Percentiles rank a stretch among this genome's conserved stretches.
phyloP scores from a whole-genome alignment of 2,329 filamentous ascomycete species.

The Alternaria atra region DNA sequence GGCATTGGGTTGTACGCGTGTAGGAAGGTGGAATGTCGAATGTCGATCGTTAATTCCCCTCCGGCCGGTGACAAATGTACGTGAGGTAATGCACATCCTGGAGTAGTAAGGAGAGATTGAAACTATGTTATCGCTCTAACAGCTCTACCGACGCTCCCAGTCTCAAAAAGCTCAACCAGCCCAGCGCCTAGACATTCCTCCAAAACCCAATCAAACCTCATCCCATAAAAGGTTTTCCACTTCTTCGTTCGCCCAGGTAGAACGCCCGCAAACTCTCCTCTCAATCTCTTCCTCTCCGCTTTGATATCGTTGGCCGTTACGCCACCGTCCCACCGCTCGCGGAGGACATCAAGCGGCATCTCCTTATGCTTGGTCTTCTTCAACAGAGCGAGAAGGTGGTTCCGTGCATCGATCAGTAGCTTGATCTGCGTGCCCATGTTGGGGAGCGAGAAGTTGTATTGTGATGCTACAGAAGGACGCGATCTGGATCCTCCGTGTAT shows the following conservation, averaged over 20 bases:
- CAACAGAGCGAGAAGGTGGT: constrained; percentile 69
- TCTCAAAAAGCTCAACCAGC: constrained; percentile 77
- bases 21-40: not conserved
- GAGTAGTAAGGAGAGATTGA: not conserved
- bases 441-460: constrained; percentile 69
- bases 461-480: constrained; percentile 17
- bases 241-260: constrained; percentile 70
- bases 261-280: constrained; percentile 66
- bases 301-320: constrained; percentile 58
- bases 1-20: not conserved
- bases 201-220: constrained; percentile 76
- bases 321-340: constrained; percentile 76
- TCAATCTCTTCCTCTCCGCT: constrained; percentile 59
- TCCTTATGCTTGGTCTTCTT: constrained; percentile 69
- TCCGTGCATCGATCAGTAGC: constrained; percentile 68
- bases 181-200: constrained; percentile 76
- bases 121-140: constrained; percentile 51
- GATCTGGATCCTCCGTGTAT: constrained; percentile 66
- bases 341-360: constrained; percentile 67
- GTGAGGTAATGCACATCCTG: not conserved
- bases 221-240: constrained; percentile 75
- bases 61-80: not conserved
- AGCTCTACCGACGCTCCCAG: constrained; percentile 74
- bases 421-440: constrained; percentile 73
- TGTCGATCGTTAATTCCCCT: not conserved